Conservation (phyloP, 805 yeast species). For the Babjeviella inositovora region DNA sequence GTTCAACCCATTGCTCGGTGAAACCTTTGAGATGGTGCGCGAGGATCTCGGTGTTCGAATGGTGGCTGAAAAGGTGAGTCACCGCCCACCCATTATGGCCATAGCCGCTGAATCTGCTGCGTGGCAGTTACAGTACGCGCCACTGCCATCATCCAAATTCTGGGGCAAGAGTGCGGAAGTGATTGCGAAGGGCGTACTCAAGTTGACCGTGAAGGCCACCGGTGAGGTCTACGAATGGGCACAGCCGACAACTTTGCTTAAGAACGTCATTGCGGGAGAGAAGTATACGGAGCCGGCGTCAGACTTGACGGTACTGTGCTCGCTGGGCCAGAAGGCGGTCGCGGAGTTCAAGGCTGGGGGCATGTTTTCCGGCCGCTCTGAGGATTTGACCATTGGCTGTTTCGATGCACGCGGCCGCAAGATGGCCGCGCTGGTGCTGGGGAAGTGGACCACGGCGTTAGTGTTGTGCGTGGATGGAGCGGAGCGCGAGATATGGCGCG, state of each 20-base stretch:
- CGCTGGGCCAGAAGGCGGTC: conserved; percentile 52
- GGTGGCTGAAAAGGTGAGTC: conserved; percentile 74
- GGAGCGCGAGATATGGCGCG: conserved; percentile 48
- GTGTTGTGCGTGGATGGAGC: conserved; percentile 22
- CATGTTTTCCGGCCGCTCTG: conserved; percentile 74
- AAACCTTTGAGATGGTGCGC: conserved; percentile 78
- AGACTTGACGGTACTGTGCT: conserved; percentile 45
- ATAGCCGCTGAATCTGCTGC: conserved; percentile 51
- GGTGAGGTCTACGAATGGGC: conserved; percentile 72
- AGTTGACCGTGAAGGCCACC: conserved; percentile 34
- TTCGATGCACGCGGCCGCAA: conserved; percentile 10
- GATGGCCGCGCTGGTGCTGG: conserved; percentile 16
- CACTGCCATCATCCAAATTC: conserved; percentile 70
- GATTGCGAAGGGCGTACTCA: conserved; percentile 54
- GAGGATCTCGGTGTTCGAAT: conserved; percentile 68
- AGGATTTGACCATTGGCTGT: conserved; percentile 34
- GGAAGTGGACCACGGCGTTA: conserved; percentile 76
- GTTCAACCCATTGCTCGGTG: conserved; percentile 88
- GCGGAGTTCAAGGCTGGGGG: conserved; percentile 71
- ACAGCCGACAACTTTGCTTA: conserved; percentile 69
- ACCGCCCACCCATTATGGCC: conserved; percentile 80
- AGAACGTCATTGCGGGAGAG: conserved; percentile 89
- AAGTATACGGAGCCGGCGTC: conserved; percentile 81
- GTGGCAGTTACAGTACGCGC: conserved; percentile 58
- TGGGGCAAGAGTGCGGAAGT: conserved; percentile 93